Conservation (phyloP, 2,329 filamentous ascomycete species). For the Stylonectria norvegica region DNA sequence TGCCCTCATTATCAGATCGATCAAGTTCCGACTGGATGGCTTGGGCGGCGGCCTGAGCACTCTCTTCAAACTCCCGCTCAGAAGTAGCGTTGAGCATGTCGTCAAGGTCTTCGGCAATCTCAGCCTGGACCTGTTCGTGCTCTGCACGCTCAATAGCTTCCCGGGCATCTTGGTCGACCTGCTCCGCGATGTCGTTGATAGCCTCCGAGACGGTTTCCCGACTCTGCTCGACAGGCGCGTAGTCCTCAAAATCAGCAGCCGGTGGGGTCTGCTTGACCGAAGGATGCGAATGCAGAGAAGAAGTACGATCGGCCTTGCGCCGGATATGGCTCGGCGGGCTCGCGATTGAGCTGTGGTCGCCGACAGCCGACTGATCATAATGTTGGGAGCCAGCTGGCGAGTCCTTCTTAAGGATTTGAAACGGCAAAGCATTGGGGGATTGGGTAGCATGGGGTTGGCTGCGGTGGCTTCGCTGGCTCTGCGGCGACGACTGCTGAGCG, state of each 20-base stretch:
- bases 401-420: slow-evolving; percentile 53
- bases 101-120: slow-evolving; percentile 45
- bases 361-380: slow-evolving; percentile 38
- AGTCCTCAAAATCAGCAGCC: slow-evolving; percentile 29
- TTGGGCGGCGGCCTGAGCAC: slow-evolving; percentile 43
- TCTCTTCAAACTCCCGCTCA: slow-evolving; percentile 52
- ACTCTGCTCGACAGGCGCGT: slow-evolving; percentile 49
- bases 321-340: slow-evolving; percentile 44
- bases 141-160: slow-evolving; percentile 60
- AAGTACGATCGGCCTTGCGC: slow-evolving; percentile 35
- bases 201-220: slow-evolving; percentile 70
- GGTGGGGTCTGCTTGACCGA: slow-evolving; percentile 30
- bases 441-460: slow-evolving; percentile 33
- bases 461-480: slow-evolving; percentile 33
- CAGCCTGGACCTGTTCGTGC: slow-evolving; percentile 45
- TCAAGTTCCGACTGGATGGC: slow-evolving; percentile 53
- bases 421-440: slow-evolving; percentile 30
- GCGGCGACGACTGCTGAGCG: slow-evolving; percentile 39
- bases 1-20: slow-evolving; percentile 49
- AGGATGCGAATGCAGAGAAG: slow-evolving; percentile 30
- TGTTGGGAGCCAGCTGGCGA: slow-evolving; percentile 38
- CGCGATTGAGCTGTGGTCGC: slow-evolving; percentile 42
- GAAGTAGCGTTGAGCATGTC: slow-evolving; percentile 50
- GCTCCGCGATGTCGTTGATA: slow-evolving; percentile 59
- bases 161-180: slow-evolving; percentile 54